Conservation (phyloP, 768 basidiomycete genomes). For the Coprinellus aureogranulatus region DNA sequence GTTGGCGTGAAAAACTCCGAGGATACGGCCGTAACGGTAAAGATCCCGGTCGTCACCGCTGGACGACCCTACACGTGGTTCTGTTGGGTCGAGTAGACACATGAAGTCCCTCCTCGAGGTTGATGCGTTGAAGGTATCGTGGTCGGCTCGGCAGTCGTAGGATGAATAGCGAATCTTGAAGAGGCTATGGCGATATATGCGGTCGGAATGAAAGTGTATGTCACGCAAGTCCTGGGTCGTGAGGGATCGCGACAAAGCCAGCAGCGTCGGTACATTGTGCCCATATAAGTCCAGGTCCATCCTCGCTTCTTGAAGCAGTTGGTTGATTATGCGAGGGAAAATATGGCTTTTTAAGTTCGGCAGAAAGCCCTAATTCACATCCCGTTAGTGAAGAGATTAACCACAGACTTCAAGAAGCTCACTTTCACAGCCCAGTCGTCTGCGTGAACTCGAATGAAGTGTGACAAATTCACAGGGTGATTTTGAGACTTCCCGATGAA, state of each 20-base stretch:
- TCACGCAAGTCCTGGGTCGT: no score
- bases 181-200: conserved; percentile 12
- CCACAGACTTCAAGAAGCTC: not conserved
- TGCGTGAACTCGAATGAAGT: not conserved
- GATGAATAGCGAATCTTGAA: conserved; percentile 15
- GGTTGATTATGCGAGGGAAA: not conserved
- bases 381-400: not conserved
- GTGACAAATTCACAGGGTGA: not conserved
- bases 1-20: not conserved
- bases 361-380: not conserved
- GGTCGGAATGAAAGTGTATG: not conserved
- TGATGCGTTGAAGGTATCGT: conserved; percentile 15
- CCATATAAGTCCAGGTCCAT: not conserved
- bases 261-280: not conserved
- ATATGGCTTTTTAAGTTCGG: not conserved
- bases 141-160: conserved; percentile 14
- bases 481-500: conserved; percentile 6
- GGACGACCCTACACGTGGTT: no score
- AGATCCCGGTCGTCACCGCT: not conserved
- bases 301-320: not conserved
- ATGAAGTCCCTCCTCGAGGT: not conserved
- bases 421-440: not conserved
- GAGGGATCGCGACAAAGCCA: no score
- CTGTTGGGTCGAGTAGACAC: not conserved
- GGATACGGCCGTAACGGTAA: not conserved